phyloP scores from a whole-genome alignment of 75 land plant genomes.

The Pseudotsuga menziesii region DNA sequence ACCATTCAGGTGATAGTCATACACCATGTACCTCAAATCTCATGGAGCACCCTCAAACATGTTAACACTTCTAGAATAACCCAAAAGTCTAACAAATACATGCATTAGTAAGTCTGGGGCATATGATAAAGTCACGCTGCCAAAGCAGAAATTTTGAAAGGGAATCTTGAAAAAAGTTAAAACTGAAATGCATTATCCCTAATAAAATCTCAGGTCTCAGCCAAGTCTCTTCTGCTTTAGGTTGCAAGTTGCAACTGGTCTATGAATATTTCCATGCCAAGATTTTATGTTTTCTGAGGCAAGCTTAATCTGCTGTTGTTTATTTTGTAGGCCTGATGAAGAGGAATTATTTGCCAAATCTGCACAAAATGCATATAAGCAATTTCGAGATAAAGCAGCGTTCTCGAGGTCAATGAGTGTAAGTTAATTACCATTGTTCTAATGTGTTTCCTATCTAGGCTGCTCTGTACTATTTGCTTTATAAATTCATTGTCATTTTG shows the following conservation, averaged over 20 bases:
- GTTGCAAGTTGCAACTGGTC: not conserved
- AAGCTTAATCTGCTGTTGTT: not conserved
- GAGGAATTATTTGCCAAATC: slow-evolving; percentile 81
- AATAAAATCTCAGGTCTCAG: not conserved
- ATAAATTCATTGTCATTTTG: not conserved
- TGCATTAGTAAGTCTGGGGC: not conserved
- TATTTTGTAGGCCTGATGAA: slow-evolving; percentile 74
- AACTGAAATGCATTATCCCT: too few relatives aligned
- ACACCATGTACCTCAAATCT: too few relatives aligned
- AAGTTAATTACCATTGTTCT: slow-evolving; percentile 15
- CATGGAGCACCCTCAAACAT: too few relatives aligned
- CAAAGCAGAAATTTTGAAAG: too few relatives aligned
- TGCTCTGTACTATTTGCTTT: not conserved
- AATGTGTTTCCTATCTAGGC: not conserved
- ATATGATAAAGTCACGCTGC: too few relatives aligned
- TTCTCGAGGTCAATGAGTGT: slow-evolving; percentile 91
- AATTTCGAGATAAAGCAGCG: slow-evolving; percentile 93
- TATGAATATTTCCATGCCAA: not conserved
- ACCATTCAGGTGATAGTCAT: too few relatives aligned
- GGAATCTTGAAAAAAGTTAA: too few relatives aligned
- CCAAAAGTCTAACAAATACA: too few relatives aligned
- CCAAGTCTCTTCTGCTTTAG: not conserved
- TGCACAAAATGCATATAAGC: slow-evolving; percentile 70
- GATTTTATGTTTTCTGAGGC: not conserved
- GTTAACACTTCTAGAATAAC: too few relatives aligned